Percentiles rank a stretch among this genome's conserved stretches.
These are phyloP conservation scores for Sedum album DNA, from an alignment of 164 flowering plant species.

Conservation along the genomic window DNA sequence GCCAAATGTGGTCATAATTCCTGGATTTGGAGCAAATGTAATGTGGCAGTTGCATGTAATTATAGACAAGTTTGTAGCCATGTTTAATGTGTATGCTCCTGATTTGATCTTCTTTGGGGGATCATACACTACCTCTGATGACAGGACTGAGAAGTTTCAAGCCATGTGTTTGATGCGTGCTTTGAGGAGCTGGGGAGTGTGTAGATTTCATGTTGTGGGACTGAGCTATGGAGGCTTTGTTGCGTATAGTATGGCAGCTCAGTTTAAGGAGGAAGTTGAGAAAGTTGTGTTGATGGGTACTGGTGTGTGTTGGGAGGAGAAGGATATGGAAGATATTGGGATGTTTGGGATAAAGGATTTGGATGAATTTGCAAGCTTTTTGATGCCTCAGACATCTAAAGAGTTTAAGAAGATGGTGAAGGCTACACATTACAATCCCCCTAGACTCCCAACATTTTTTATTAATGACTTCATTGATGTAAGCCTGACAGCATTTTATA, in stretches of 20 bases:
- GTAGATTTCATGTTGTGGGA: too few species aligned
- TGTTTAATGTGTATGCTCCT: background rate
- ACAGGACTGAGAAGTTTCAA: constrained; percentile 44
- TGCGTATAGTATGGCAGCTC: too few species aligned
- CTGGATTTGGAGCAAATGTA: background rate
- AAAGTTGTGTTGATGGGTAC: too few species aligned
- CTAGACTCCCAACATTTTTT: constrained; percentile 22
- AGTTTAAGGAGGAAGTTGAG: too few species aligned
- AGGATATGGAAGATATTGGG: too few species aligned
- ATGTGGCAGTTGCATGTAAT: background rate
- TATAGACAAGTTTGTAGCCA: background rate
- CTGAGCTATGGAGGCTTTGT: too few species aligned
- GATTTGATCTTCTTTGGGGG: constrained; percentile 34
- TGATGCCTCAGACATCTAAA: constrained; percentile 28
- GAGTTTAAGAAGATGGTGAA: constrained; percentile 19
- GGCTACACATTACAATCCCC: constrained; percentile 20
- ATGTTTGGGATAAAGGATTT: too few species aligned
- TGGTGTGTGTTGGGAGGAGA: too few species aligned
- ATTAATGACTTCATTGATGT: constrained; percentile 29
- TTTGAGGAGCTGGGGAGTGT: constrained; percentile 25
- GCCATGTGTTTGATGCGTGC: constrained; percentile 34
- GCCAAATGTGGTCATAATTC: background rate
- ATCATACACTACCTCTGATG: constrained; percentile 37
- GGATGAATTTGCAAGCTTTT: constrained; percentile 22
- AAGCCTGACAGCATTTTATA: constrained; percentile 6